Base-by-base conservation (phyloP, 2,329 filamentous ascomycete genomes). In the Cladophialophora chaetospira region DNA sequence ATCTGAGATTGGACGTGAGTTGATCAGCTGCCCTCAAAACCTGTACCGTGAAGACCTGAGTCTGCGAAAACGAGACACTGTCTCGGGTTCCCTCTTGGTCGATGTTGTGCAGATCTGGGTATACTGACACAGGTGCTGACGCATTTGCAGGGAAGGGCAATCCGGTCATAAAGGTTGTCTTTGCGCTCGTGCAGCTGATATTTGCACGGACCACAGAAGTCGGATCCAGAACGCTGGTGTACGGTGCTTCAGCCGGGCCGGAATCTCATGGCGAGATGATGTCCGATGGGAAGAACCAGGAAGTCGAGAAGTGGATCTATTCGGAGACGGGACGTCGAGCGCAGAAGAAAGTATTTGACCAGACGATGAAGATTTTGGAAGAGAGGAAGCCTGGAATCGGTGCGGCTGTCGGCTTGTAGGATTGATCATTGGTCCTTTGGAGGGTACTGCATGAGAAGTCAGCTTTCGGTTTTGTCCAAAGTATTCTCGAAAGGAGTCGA, bases 361-460 rank as follows among this genome's bases (percentile, higher is more conserved):
- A 81, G 65, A 53, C 81, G 33, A 62, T 64, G 10, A 57, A 46
- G 13, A 75, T 75, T 23, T 51, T 80, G 55, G 75, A 80, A 58
- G 58, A 35, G 0, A 72, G 79, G 42, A 58, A 70, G 53, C 75
- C 75, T 1, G 76, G 74, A 3, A 51, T 60, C 29, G 54, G 47
- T 4, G 48, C 50, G 47, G 44, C 23, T 23, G 33, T 54, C 28
- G 59, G 55, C 3, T 31, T 60, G 36, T 13, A 21, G 23, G 31
- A 28, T 19, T 48, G 45, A 48, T n/a, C n/a, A n/a, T n/a, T n/a
- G n/a, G n/a, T n/a, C n/a, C n/a, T n/a, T n/a, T n/a, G n/a, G n/a
- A n/a, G n/a, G n/a, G n/a, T n/a, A n/a, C n/a, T n/a, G n/a, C n/a
- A n/a, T n/a, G n/a, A n/a, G n/a, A n/a, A n/a, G n/a, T n/a, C n/a